Base-by-base conservation (phyloP, 148 eudicot genomes). In the Chenopodium quinoa region DNA sequence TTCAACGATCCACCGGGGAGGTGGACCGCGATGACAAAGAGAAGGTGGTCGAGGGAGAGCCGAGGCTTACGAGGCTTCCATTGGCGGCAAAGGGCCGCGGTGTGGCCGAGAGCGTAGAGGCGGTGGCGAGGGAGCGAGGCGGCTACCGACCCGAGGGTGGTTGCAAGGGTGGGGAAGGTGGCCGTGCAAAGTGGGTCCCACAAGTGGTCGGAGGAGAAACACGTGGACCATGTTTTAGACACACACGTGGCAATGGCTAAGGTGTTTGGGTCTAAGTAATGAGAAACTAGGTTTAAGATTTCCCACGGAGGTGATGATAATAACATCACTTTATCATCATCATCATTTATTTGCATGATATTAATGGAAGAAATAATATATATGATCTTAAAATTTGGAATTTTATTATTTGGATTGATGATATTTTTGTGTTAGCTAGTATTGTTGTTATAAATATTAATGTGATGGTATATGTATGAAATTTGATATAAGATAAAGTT, bases 171-270 rank as follows among this genome's bases (percentile, higher is more conserved):
- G 2, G 94, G 93, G 81, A 89, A 93, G 75, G 66, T 78, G 84
- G 91, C 7, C 75, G 87, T 10, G 81, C 91, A 88, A 23, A 88
- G 77, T 34, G 90, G 92, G 29, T 73, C 70, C 98, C 98, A 93
- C 4, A 93, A 83, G 82, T 87, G 85, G 79, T 93, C 93, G 2
- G 92, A 76, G 65, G 95, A 91, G 88, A 92, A 82, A 66, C 84
- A 83, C 12, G 64, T 9, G 34, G 40, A 83, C 95, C 98, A 92
- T 16, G 89, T 52, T 76, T 89, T 91, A 80, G 89, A 91, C 2
- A 90, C 95, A 52, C 93, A 90, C 1, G 88, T 79, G 40, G 95
- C 87, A 3, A 29, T 74, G 78, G 98, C 93, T 78, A 93, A 67
- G 78, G 92, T 80, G 81, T 85, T 81, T 1, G 95, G 91, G 89